phyloP scores from a whole-genome alignment of 805 yeast species.

The Teunomyces stri region DNA sequence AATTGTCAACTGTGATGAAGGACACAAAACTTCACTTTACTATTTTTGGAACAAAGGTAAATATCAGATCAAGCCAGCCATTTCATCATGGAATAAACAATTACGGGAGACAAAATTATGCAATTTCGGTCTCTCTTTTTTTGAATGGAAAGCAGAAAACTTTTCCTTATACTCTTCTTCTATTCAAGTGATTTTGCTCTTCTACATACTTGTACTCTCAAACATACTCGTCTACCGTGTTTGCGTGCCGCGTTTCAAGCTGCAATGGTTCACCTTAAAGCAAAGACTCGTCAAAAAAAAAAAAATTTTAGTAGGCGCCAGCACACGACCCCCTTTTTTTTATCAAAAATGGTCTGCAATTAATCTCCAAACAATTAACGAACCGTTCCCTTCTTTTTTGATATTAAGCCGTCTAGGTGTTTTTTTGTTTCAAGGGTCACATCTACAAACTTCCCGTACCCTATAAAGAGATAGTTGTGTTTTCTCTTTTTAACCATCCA shows the following conservation, averaged over 20 bases:
- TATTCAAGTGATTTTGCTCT: background rate
- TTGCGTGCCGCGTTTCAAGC: background rate
- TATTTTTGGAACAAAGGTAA: background rate
- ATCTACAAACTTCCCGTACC: background rate
- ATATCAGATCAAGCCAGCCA: background rate
- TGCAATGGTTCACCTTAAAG: background rate
- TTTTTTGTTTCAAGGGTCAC: background rate
- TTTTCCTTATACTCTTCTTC: background rate
- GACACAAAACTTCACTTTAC: background rate
- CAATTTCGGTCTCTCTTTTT: background rate
- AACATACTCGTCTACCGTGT: background rate
- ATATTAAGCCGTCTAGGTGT: background rate
- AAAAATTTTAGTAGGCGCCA: background rate
- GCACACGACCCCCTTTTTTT: constrained; percentile 4
- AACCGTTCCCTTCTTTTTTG: background rate
- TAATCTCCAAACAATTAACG: constrained; percentile 2
- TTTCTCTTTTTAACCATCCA: background rate
- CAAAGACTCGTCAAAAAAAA: background rate
- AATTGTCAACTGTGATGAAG: background rate
- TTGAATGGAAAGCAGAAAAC: background rate
- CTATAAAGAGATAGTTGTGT: background rate
- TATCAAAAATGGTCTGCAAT: background rate
- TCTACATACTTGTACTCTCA: background rate
- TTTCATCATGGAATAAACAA: background rate
- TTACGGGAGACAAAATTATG: too few species aligned